Evolutionary conservation across 1,284 basidiomycete species (phyloP).

Genomic region (Naganishia liquefaciens): DNA sequence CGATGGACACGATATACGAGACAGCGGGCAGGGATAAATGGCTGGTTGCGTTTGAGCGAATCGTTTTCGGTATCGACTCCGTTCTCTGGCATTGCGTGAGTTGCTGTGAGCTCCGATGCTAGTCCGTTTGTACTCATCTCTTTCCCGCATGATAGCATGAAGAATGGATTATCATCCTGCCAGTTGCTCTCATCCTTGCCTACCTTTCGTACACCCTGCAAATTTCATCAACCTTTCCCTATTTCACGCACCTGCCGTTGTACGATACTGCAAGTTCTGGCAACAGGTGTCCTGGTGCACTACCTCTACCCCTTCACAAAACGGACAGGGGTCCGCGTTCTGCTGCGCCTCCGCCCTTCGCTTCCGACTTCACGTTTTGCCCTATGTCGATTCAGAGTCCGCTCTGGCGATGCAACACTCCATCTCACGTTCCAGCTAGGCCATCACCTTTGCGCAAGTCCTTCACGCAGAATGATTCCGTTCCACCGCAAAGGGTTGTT

Average conservation of each 20-base stretch:
- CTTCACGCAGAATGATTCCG: conserved; percentile 1
- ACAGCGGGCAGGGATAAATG: conserved; percentile 15
- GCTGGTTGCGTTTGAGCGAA: conserved; percentile 11
- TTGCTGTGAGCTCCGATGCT: not conserved
- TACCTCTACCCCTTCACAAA: conserved; percentile 1
- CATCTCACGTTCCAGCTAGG: conserved; percentile 6
- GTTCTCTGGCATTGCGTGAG: conserved; percentile 15
- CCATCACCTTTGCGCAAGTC: conserved; percentile 20
- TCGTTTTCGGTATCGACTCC: conserved; percentile 1
- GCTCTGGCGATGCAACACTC: not conserved
- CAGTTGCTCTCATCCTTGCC: conserved; percentile 12
- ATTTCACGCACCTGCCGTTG: conserved; percentile 11
- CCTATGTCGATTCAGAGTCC: not conserved
- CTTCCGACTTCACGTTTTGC: conserved; percentile 4
- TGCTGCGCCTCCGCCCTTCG: not conserved
- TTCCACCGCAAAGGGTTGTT: not conserved
- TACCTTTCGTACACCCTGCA: conserved; percentile 22
- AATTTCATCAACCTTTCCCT: conserved; percentile 10
- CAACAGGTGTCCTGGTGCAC: not conserved
- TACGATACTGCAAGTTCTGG: not conserved
- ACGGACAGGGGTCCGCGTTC: not conserved
- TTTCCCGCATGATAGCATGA: not conserved
- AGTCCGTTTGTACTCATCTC: not conserved
- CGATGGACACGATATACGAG: conserved; percentile 18
- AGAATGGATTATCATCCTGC: conserved; percentile 16